These are phyloP conservation scores for Talaromyces verruculosus DNA, from an alignment of 2,329 filamentous ascomycete species.

Conservation along the genomic window DNA sequence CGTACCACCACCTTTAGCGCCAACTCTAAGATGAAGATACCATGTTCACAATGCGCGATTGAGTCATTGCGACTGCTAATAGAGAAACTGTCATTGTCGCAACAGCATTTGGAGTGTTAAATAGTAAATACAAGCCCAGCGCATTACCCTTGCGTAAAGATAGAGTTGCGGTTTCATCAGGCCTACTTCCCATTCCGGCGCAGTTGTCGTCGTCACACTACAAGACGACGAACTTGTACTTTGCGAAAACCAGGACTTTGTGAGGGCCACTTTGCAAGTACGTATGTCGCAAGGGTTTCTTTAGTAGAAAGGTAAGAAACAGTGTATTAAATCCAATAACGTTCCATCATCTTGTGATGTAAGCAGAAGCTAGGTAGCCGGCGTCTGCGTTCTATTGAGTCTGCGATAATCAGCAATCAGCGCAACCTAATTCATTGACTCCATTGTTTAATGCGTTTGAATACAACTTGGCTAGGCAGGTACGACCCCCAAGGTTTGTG, in stretches of 20 bases:
- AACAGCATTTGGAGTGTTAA: background rate
- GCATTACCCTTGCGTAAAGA: constrained; percentile 3
- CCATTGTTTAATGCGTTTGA: background rate
- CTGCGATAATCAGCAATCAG: constrained; percentile 2
- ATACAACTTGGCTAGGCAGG: background rate
- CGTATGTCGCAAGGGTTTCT: background rate
- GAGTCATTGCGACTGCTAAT: background rate
- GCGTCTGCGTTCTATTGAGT: background rate
- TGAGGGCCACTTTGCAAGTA: background rate
- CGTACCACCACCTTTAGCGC: constrained; percentile 9
- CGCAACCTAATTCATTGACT: background rate
- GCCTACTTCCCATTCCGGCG: constrained; percentile 6
- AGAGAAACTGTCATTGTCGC: background rate
- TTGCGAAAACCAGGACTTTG: background rate
- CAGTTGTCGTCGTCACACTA: constrained; percentile 1
- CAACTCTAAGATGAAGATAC: constrained; percentile 2
- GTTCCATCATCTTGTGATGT: background rate
- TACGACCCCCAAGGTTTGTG: background rate
- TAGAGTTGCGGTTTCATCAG: background rate
- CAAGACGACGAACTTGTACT: background rate
- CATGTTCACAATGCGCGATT: background rate
- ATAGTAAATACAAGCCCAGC: background rate
- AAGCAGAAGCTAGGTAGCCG: background rate
- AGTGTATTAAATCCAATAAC: background rate
- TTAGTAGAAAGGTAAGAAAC: background rate